Conservation (phyloP, 768 basidiomycete genomes). For the Tylopilus subfusipes region DNA sequence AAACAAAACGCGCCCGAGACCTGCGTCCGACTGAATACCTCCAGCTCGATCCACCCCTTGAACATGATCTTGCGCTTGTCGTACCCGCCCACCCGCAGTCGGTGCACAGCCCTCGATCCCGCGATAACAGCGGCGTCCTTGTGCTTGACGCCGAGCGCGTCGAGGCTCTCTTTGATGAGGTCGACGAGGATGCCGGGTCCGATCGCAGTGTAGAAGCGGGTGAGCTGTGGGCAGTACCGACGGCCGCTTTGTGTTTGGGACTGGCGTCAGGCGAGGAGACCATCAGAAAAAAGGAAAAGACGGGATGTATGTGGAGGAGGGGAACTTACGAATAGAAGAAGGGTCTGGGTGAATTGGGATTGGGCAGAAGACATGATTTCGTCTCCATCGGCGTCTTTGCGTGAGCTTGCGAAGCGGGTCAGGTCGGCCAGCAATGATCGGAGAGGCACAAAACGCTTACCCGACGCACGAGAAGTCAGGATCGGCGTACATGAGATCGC, state of each 20-base stretch:
- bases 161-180: conserved; percentile 54
- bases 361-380: conserved; percentile 55
- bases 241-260: conserved; percentile 78
- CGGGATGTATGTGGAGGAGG: neutral
- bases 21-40: conserved; percentile 51
- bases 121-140: conserved; percentile 36
- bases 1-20: conserved; percentile 60
- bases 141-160: conserved; percentile 45
- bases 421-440: neutral
- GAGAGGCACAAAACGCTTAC: conserved; percentile 28
- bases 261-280: conserved; percentile 35
- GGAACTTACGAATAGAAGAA: conserved; percentile 72
- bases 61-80: conserved; percentile 61
- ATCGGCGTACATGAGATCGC: conserved; percentile 71
- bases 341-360: conserved; percentile 76
- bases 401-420: conserved; percentile 7
- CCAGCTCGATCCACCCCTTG: conserved; percentile 75
- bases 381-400: conserved; percentile 54
- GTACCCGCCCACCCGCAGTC: conserved; percentile 62
- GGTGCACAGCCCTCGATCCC: conserved; percentile 22
- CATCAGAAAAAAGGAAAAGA: neutral
- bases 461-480: conserved; percentile 40
- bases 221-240: conserved; percentile 70
- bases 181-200: conserved; percentile 50
- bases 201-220: conserved; percentile 72